phyloP scores from a whole-genome alignment of 768 basidiomycete species.

The Collybiopsis confluens region DNA sequence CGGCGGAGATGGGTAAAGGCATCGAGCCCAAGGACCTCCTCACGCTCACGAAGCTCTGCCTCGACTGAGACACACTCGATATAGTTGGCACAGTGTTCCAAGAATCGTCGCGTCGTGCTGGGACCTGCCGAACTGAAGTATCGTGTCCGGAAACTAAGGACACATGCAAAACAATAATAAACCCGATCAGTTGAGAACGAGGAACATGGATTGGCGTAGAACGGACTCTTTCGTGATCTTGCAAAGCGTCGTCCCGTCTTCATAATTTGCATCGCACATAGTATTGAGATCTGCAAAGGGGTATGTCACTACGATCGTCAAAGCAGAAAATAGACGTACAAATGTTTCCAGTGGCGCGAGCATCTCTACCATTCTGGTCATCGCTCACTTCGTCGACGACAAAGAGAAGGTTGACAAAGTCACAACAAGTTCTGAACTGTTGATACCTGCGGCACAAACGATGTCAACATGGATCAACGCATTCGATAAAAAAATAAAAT shows the following conservation, averaged over 20 bases:
- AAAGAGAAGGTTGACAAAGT: conserved; percentile 52
- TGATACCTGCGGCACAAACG: conserved; percentile 1
- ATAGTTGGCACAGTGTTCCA: conserved; percentile 50
- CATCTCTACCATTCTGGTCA: conserved; percentile 55
- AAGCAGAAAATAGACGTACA: conserved; percentile 19
- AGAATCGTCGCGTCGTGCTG: conserved; percentile 45
- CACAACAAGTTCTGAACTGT: conserved; percentile 19
- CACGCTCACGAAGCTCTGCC: conserved; percentile 56
- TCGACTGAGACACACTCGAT: conserved; percentile 55
- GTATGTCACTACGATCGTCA: not conserved
- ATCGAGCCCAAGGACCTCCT: conserved; percentile 47
- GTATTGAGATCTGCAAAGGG: conserved; percentile 30
- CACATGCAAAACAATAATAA: too few species aligned
- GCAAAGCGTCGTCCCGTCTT: conserved; percentile 53
- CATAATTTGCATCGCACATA: conserved; percentile 46
- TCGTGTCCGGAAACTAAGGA: conserved; percentile 48
- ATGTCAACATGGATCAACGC: too few species aligned
- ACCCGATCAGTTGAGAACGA: too few species aligned
- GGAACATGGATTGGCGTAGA: too few species aligned
- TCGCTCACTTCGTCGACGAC: conserved; percentile 68
- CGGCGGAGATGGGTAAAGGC: conserved; percentile 57
- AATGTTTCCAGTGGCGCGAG: conserved; percentile 46
- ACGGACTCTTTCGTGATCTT: conserved; percentile 61
- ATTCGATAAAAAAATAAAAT: too few species aligned
- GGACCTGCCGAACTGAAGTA: conserved; percentile 42